Percentiles rank a stretch among this genome's conserved stretches.
phyloP scores from a whole-genome alignment of 2,329 filamentous ascomycete species.

The Plectosphaerella sp. region DNA sequence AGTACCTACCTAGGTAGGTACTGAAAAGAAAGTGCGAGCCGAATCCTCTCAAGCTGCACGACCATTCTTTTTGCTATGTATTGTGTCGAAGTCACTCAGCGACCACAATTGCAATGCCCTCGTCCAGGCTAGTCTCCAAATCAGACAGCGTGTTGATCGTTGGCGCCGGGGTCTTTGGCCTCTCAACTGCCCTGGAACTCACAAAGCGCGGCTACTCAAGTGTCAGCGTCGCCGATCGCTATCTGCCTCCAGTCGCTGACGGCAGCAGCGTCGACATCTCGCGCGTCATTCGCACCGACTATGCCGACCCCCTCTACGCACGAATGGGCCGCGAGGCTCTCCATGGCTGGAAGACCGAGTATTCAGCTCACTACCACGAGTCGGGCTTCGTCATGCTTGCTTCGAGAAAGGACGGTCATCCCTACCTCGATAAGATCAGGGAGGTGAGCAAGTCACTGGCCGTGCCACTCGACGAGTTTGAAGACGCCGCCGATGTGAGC shows the following conservation, averaged over 20 bases:
- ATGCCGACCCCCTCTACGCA: constrained; percentile 22
- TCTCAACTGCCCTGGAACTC: constrained; percentile 44
- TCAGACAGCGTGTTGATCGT: constrained; percentile 33
- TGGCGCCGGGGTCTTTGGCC: constrained; percentile 46
- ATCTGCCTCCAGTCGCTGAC: constrained; percentile 19
- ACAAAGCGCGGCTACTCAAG: constrained; percentile 13
- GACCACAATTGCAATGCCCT: too few species aligned
- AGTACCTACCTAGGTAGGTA: too few species aligned
- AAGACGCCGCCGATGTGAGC: constrained; percentile 16
- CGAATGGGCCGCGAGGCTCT: constrained; percentile 24
- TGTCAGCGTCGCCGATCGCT: constrained; percentile 20
- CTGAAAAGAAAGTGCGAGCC: too few species aligned
- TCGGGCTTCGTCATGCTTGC: constrained; percentile 23
- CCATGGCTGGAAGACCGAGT: constrained; percentile 18
- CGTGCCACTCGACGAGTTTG: constrained; percentile 14
- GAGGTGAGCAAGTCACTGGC: constrained; percentile 12
- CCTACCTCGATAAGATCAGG: constrained; percentile 12
- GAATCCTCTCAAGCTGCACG: too few species aligned
- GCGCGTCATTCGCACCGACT: constrained; percentile 28
- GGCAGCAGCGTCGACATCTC: constrained; percentile 18
- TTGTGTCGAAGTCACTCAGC: too few species aligned
- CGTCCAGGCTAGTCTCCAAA: neutral
- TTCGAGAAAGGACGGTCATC: constrained; percentile 2
- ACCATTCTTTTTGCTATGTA: too few species aligned
- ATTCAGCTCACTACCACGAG: constrained; percentile 20